Evolutionary conservation across 768 basidiomycete species (phyloP), one percentile per base, ranked within the genome.

Genomic region (Kondoa malvinella): DNA sequence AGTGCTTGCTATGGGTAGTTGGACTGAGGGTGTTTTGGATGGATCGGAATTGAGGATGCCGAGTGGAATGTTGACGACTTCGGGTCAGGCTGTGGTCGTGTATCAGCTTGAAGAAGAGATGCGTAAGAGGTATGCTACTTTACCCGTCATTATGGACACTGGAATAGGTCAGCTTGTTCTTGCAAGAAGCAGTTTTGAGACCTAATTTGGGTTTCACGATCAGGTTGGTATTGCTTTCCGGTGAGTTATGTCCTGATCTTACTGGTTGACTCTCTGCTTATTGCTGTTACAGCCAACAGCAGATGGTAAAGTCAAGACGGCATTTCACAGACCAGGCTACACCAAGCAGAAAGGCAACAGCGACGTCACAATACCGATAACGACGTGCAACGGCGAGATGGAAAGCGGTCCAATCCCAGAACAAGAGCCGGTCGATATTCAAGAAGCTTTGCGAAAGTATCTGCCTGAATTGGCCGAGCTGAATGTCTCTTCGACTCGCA

Each of bases 1-100:
- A 4, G 79, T 94, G 31, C 76, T 92, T 34, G 84, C 88, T 4
- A 79, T 84, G 12, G 40, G 40, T 8, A 21, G 12, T 50, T 50
- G 40, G 40, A 8, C 40, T 8, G 40, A 50, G 21, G 12, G 21
- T 8, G 8, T 50, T 8, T 50, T 50, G 40, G 12, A 50, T 21
- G 21, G 21, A 8, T 8, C 40, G 12, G 8, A 8, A 50, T 21
- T 50, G 40, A 21, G 12, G 21, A 50, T 21, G 8, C 40, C 40
- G 21, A 50, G 21, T 8, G 40, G 40, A 8, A 8, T 50, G 12
- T 21, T 50, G 40, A 50, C 40, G 12, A 21, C 40, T 50, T 8
- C 12, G 8, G 40, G 12, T 21, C 40, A 50, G 21, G 8, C 12
- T 21, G 21, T 50, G 8, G 21, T 50, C 12, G 21, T 21, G 12